These are phyloP conservation scores for Delitschia confertaspora DNA, from an alignment of 495 filamentous ascomycete genomes.

Conservation along the genomic window DNA sequence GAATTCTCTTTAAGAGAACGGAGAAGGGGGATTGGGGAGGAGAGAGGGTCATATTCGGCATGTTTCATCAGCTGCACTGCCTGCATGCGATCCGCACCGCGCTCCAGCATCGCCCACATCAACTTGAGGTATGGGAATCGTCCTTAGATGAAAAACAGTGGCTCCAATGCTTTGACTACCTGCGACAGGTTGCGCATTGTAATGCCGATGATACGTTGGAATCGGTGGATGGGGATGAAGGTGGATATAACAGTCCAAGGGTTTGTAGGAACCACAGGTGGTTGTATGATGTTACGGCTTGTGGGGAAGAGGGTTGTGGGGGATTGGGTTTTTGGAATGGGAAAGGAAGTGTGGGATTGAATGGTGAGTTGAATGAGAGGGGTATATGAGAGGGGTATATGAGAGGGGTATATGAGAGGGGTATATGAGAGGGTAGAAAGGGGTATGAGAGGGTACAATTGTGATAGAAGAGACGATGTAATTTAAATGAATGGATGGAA, in stretches of 20 bases:
- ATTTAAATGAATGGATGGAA: too few species aligned
- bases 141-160: neutral
- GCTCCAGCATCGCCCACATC: constrained; percentile 1
- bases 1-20: neutral
- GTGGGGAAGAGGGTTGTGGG: constrained; percentile 1
- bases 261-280: constrained; percentile 12
- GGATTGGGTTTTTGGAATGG: constrained; percentile 5
- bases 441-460: too few species aligned
- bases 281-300: constrained; percentile 13
- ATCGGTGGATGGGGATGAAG: neutral
- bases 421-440: too few species aligned
- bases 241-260: constrained; percentile 4
- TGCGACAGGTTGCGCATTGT: constrained; percentile 4
- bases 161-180: constrained; percentile 18
- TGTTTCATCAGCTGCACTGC: constrained; percentile 17
- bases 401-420: too few species aligned
- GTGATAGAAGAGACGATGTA: too few species aligned
- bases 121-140: constrained; percentile 1
- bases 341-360: too few species aligned
- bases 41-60: neutral
- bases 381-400: too few species aligned
- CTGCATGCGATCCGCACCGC: neutral
- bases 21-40: constrained; percentile 2
- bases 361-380: too few species aligned
- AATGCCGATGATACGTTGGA: constrained; percentile 13